These are phyloP conservation scores for Blastomyces silverae DNA, from an alignment of 2,329 filamentous ascomycete species.

Conservation along the genomic window DNA sequence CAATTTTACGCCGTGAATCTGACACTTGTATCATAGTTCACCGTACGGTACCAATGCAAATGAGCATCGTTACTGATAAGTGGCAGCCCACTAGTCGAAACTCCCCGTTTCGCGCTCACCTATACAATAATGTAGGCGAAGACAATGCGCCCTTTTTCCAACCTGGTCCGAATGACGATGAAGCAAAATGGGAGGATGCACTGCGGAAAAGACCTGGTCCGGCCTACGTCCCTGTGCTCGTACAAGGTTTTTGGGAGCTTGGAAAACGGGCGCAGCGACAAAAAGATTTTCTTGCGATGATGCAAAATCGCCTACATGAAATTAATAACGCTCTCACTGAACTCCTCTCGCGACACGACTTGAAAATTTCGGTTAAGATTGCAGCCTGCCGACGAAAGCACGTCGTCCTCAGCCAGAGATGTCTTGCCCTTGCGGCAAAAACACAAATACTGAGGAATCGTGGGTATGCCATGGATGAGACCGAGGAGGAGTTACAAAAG, in stretches of 20 bases:
- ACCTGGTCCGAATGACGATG: conserved; percentile 52
- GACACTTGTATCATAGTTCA: conserved; percentile 40
- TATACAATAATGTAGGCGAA: conserved; percentile 57
- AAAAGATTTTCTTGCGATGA: conserved; percentile 50
- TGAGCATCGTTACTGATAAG: conserved; percentile 54
- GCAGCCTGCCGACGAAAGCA: conserved; percentile 55
- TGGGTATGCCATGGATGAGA: conserved; percentile 59
- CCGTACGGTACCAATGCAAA: conserved; percentile 56
- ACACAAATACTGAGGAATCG: conserved; percentile 57
- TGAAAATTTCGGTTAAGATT: conserved; percentile 53
- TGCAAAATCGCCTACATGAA: conserved; percentile 56
- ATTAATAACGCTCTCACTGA: conserved; percentile 57
- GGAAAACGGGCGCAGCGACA: conserved; percentile 54
- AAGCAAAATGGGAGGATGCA: conserved; percentile 59
- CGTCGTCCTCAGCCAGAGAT: conserved; percentile 53
- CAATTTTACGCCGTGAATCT: not conserved
- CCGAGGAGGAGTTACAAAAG: conserved; percentile 57
- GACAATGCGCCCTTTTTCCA: conserved; percentile 56
- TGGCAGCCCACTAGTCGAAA: conserved; percentile 51
- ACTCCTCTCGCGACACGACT: conserved; percentile 54
- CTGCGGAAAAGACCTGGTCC: conserved; percentile 52
- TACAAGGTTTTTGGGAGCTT: conserved; percentile 54
- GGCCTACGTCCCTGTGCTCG: conserved; percentile 54
- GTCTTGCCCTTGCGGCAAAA: conserved; percentile 56
- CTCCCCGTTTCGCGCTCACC: conserved; percentile 54